Evolutionary conservation across 768 basidiomycete genomes (phyloP).

Genomic region (Cystofilobasidium capitatum): DNA sequence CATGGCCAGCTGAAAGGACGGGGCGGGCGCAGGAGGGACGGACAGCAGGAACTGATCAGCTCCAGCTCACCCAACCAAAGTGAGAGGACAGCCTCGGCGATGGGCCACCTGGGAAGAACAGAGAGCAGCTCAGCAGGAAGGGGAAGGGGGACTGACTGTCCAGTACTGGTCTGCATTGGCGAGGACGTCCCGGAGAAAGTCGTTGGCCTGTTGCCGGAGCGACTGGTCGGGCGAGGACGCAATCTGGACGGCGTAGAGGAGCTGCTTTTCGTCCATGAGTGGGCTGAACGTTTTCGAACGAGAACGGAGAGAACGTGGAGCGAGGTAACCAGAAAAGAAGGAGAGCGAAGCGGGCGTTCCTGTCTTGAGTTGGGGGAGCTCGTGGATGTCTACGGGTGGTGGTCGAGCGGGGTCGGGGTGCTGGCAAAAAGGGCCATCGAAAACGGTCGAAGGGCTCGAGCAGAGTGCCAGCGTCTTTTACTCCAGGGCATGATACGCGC

Average conservation of each 20-base stretch:
- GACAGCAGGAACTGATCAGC: too few relatives aligned
- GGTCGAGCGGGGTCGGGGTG: too few relatives aligned
- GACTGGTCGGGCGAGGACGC: constrained; percentile 1
- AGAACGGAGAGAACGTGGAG: neutral
- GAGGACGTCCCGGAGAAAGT: constrained; percentile 67
- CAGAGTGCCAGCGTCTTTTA: too few relatives aligned
- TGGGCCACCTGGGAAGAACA: neutral
- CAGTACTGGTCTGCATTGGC: constrained; percentile 60
- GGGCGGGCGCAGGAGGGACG: too few relatives aligned
- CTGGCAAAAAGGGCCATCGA: too few relatives aligned
- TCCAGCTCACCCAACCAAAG: neutral
- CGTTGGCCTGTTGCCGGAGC: constrained; percentile 60
- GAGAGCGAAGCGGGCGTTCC: neutral
- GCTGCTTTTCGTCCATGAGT: constrained; percentile 24
- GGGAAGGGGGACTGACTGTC: constrained; percentile 65
- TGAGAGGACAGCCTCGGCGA: neutral
- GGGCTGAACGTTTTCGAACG: neutral
- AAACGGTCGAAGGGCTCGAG: too few relatives aligned
- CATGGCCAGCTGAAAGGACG: constrained; percentile 36
- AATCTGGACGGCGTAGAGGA: constrained; percentile 25
- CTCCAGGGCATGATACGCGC: too few relatives aligned
- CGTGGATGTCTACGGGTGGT: too few relatives aligned
- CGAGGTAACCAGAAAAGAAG: neutral
- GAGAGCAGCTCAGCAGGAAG: neutral
- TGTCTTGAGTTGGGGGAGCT: too few relatives aligned